Percentiles rank a stretch among this genome's conserved stretches.
These are phyloP conservation scores for Cyberlindnera bimundalis DNA, from an alignment of 805 yeast species.

Conservation along the genomic window DNA sequence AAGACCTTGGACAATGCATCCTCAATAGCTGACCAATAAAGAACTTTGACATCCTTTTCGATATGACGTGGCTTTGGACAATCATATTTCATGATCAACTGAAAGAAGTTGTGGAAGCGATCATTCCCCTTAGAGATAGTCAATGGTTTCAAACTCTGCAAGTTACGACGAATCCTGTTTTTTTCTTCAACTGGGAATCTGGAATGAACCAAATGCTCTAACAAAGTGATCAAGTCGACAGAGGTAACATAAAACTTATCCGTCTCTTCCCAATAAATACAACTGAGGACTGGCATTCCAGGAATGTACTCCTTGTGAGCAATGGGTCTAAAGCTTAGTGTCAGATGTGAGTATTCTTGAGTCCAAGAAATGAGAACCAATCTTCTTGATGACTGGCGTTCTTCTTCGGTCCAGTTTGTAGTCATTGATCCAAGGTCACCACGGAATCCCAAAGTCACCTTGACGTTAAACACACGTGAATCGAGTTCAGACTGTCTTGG, in stretches of 20 bases:
- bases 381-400: conserved; percentile 40
- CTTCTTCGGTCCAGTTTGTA: conserved; percentile 45
- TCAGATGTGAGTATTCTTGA: conserved; percentile 33
- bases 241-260: conserved; percentile 55
- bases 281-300: conserved; percentile 48
- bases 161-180: conserved; percentile 62
- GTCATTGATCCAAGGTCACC: conserved; percentile 31
- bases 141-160: conserved; percentile 59
- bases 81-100: conserved; percentile 55
- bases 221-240: conserved; percentile 55
- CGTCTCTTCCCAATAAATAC: conserved; percentile 54
- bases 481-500: neutral
- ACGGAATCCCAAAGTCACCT: conserved; percentile 16
- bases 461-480: conserved; percentile 10
- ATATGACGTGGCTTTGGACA: conserved; percentile 66
- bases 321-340: conserved; percentile 38
- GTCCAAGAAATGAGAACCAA: conserved; percentile 44
- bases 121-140: conserved; percentile 50
- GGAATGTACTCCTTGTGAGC: conserved; percentile 34
- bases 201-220: conserved; percentile 52
- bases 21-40: conserved; percentile 52
- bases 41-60: conserved; percentile 67
- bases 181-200: conserved; percentile 66
- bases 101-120: conserved; percentile 37
- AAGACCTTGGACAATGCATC: conserved; percentile 55